A percentile compares a stretch with the other conserved stretches of the same genome.
Evolutionary conservation across 495 filamentous ascomycete genomes (phyloP).

Genomic region (Bacidia gigantensis): DNA sequence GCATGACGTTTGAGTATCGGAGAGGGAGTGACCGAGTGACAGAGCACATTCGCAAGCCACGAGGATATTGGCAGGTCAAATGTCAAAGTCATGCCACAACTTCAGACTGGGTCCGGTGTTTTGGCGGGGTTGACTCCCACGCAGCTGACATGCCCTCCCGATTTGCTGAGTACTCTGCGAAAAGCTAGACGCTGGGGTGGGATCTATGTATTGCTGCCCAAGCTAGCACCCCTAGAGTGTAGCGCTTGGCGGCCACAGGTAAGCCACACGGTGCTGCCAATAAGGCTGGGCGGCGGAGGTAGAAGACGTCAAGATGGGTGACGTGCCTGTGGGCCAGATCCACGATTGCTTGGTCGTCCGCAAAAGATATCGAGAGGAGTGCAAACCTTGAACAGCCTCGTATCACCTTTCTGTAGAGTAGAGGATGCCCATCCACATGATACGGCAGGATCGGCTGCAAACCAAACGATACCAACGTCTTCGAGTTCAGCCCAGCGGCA

Average conservation of each 20-base stretch:
- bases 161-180: not conserved
- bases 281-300: not conserved
- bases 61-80: conserved; percentile 2
- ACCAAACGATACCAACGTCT: not conserved
- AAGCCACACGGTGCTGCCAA: conserved; percentile 2
- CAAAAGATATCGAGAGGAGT: not conserved
- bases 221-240: conserved; percentile 6
- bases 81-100: not conserved
- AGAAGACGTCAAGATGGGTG: not conserved
- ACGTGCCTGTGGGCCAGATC: not conserved
- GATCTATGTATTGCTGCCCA: conserved; percentile 10
- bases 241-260: not conserved
- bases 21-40: not conserved
- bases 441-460: conserved; percentile 1
- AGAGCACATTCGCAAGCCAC: not conserved
- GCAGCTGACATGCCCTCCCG: not conserved
- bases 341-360: not conserved
- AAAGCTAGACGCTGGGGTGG: not conserved
- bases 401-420: not conserved
- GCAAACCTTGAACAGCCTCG: not conserved
- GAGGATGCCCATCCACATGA: not conserved
- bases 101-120: not conserved
- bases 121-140: not conserved
- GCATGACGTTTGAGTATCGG: not conserved
- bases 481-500: not conserved